Conservation (phyloP, 768 basidiomycete genomes). For the Pisolithus tinctorius region DNA sequence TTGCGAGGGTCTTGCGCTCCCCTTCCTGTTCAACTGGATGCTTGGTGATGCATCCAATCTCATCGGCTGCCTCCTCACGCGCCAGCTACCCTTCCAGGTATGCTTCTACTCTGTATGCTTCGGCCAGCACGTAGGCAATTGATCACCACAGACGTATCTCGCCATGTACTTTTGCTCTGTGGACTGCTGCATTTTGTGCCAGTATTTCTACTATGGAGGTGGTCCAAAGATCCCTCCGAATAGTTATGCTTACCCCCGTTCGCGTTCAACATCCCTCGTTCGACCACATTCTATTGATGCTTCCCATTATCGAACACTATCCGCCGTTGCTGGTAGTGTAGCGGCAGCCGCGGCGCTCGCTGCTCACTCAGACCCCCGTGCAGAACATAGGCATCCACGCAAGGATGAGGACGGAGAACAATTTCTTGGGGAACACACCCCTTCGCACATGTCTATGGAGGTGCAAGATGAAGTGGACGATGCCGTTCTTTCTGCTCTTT, state of each 20-base stretch:
- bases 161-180: slow-evolving; percentile 87
- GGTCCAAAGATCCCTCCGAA: slow-evolving; percentile 28
- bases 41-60: slow-evolving; percentile 94
- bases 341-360: slow-evolving; percentile 66
- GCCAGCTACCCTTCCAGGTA: slow-evolving; percentile 94
- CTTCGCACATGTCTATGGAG: slow-evolving; percentile 15
- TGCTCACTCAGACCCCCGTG: slow-evolving; percentile 49
- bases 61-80: slow-evolving; percentile 83
- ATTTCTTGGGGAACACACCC: slow-evolving; percentile 14
- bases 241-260: slow-evolving; percentile 33
- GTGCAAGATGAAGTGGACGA: slow-evolving; percentile 43
- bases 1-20: slow-evolving; percentile 86
- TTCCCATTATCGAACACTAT: slow-evolving; percentile 62
- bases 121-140: background rate
- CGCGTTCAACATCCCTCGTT: slow-evolving; percentile 35
- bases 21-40: slow-evolving; percentile 92
- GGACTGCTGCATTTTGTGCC: slow-evolving; percentile 66
- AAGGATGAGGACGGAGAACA: slow-evolving; percentile 19
- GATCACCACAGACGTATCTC: slow-evolving; percentile 65
- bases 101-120: slow-evolving; percentile 11
- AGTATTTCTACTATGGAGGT: slow-evolving; percentile 74
- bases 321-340: slow-evolving; percentile 64
- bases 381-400: slow-evolving; percentile 22
- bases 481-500: slow-evolving; percentile 47
- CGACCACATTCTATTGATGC: slow-evolving; percentile 49